Evolutionary conservation across 169 alveolate genomes (phyloP).

Genomic region (Cystoisospora suis): DNA sequence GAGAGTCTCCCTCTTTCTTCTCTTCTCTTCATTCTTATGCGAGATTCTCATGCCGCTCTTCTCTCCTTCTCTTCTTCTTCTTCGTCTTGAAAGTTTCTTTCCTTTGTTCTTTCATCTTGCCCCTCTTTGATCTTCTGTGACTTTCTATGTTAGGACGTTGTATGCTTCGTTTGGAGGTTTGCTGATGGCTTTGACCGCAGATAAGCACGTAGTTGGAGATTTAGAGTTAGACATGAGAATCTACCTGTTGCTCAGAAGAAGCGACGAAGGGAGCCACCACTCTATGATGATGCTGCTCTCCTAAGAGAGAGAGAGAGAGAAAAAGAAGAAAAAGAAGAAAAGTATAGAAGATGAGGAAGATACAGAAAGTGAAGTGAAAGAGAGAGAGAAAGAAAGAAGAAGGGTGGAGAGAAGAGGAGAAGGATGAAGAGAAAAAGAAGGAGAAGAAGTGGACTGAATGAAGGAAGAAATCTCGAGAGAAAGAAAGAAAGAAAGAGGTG

Average conservation of each 20-base stretch:
- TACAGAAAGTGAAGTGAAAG: neutral
- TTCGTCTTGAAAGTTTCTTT: neutral
- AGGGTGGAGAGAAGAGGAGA: neutral
- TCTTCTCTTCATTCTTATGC: neutral
- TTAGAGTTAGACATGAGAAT: constrained; percentile 88
- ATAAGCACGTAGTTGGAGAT: constrained; percentile 89
- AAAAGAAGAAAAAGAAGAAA: neutral
- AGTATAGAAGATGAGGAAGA: neutral
- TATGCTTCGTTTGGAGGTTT: constrained; percentile 91
- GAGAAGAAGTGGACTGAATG: neutral
- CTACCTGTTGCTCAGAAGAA: constrained; percentile 73
- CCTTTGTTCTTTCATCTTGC: neutral
- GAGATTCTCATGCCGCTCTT: neutral
- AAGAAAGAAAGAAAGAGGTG: neutral
- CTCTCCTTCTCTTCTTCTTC: neutral
- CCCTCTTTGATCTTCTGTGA: neutral
- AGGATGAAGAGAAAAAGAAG: neutral
- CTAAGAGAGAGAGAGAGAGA: neutral
- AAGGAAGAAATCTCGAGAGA: neutral
- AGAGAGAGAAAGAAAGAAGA: neutral
- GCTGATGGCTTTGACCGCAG: constrained; percentile 90
- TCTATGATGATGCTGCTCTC: constrained; percentile 14
- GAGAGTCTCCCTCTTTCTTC: too few species aligned
- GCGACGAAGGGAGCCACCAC: constrained; percentile 25
- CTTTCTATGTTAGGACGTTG: constrained; percentile 70